Evolutionary conservation across 1,284 basidiomycete genomes (phyloP).

Genomic region (Cryptococcus jaspeensis): DNA sequence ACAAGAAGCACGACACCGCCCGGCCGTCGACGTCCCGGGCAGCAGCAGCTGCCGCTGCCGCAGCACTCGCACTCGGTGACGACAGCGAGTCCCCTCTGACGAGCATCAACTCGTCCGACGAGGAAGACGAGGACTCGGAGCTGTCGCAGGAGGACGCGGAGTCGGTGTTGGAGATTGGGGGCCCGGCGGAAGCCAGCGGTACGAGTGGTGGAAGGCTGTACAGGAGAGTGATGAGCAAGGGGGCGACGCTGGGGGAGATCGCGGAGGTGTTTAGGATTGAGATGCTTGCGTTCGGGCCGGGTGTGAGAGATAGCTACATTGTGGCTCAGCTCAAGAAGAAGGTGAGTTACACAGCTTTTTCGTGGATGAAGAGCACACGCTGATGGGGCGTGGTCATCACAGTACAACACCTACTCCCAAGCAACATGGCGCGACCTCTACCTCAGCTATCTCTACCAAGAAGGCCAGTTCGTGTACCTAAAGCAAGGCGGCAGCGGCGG

Average conservation of each 20-base stretch:
- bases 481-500: background rate
- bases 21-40: too few species aligned
- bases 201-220: too few species aligned
- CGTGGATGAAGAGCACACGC: background rate
- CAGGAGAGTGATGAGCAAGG: background rate
- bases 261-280: constrained; percentile 13
- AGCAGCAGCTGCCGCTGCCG: too few species aligned
- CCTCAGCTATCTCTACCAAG: background rate
- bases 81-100: background rate
- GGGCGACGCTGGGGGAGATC: constrained; percentile 6
- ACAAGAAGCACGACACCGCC: too few species aligned
- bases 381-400: background rate
- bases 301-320: constrained; percentile 1
- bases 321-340: background rate
- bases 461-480: constrained; percentile 8
- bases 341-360: background rate
- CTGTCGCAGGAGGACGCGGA: too few species aligned
- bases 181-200: too few species aligned
- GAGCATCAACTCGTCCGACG: background rate
- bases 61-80: too few species aligned
- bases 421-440: constrained; percentile 9
- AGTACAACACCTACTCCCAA: constrained; percentile 14
- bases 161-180: too few species aligned
- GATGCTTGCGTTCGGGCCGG: constrained; percentile 4
- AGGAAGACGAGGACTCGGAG: too few species aligned